Evolutionary conservation across 352 stramenopile genomes (phyloP).

Genomic region (Plasmopara muralis): DNA sequence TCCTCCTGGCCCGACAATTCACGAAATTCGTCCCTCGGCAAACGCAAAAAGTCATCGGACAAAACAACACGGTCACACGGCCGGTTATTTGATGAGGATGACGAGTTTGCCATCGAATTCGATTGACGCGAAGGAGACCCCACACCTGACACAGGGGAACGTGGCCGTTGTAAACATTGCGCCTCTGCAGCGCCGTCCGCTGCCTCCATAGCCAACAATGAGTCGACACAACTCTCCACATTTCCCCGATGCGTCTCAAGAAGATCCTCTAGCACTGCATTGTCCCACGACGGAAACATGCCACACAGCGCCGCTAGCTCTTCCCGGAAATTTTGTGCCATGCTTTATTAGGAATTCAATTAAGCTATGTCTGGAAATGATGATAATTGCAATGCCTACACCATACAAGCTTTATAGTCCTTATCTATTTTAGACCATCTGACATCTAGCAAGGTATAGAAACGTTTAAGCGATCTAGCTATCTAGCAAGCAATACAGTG

Average conservation of each 20-base stretch:
- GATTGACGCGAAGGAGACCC: too few species aligned
- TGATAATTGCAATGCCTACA: too few species aligned
- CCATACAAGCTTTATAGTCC: too few species aligned
- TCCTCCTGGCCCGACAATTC: slow-evolving; percentile 59
- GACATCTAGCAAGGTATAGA: too few species aligned
- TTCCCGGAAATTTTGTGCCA: slow-evolving; percentile 55
- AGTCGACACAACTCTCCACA: slow-evolving; percentile 70
- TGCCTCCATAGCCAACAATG: slow-evolving; percentile 62
- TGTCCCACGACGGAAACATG: slow-evolving; percentile 78
- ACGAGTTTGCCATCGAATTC: slow-evolving; percentile 5
- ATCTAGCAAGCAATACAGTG: too few species aligned
- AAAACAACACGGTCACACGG: slow-evolving; percentile 28
- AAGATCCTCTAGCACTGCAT: slow-evolving; percentile 45
- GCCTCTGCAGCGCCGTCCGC: slow-evolving; percentile 6
- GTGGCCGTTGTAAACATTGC: slow-evolving; percentile 3
- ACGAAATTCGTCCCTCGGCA: slow-evolving; percentile 30
- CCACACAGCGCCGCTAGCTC: slow-evolving; percentile 52
- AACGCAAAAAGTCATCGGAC: slow-evolving; percentile 63
- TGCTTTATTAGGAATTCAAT: slow-evolving; percentile 15
- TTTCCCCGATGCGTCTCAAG: slow-evolving; percentile 61
- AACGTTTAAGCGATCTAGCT: too few species aligned
- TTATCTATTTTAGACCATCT: too few species aligned
- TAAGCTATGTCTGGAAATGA: too few species aligned
- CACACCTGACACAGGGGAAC: slow-evolving; percentile 3
- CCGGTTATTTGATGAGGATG: slow-evolving; percentile 13